Conservation (phyloP, 202 grass and related monocot species). For the Zoysia matrella region DNA sequence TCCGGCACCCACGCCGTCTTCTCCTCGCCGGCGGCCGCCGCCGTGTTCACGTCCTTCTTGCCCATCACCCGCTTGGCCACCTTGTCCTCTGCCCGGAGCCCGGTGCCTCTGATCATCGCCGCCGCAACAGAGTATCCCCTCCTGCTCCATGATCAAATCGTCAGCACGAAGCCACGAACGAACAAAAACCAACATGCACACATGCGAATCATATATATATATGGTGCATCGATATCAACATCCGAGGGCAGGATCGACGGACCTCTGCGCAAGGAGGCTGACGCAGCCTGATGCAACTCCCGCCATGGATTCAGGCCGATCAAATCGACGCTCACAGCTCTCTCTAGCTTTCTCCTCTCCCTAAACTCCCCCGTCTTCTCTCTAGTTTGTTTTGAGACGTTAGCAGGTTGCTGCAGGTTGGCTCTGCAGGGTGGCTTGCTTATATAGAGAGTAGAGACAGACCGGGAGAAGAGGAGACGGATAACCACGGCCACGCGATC, state of each 20-base stretch:
- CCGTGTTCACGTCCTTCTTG: slow-evolving; percentile 19
- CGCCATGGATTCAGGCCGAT: slow-evolving; percentile 24
- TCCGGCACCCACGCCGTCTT: slow-evolving; percentile 64
- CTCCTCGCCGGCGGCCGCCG: not conserved
- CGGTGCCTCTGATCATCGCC: slow-evolving; percentile 35
- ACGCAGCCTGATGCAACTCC: slow-evolving; percentile 34
- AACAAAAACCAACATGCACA: no score
- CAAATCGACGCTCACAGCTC: not conserved
- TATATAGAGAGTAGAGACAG: slow-evolving; percentile 18
- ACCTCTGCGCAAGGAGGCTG: slow-evolving; percentile 41
- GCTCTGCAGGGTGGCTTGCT: slow-evolving; percentile 1
- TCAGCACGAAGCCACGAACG: not conserved
- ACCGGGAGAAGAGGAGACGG: not conserved
- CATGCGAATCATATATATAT: no score
- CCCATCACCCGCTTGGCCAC: slow-evolving; percentile 17
- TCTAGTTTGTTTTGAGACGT: slow-evolving; percentile 1
- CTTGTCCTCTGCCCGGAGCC: slow-evolving; percentile 36
- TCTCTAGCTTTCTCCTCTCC: not conserved
- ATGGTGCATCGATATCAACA: no score
- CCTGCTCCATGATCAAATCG: slow-evolving; percentile 24
- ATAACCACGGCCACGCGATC: slow-evolving; percentile 30
- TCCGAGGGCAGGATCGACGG: no score
- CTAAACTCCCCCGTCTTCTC: not conserved
- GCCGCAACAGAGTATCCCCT: slow-evolving; percentile 49
- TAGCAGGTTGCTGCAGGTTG: slow-evolving; percentile 6